These are phyloP conservation scores for Pichia nanzhaoensis DNA, from an alignment of 805 yeast genomes.

Conservation along the genomic window DNA sequence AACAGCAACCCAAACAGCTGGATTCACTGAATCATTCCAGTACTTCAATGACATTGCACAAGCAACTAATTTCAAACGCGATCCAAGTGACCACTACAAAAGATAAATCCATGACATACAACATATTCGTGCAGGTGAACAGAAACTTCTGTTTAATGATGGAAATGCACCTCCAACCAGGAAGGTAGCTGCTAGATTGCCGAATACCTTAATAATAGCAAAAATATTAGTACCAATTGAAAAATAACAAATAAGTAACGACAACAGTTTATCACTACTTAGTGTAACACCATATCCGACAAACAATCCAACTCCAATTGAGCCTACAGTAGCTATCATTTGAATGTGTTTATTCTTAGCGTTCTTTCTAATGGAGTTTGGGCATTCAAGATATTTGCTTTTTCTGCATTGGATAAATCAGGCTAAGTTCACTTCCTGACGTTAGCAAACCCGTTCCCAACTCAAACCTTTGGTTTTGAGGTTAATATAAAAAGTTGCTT, in stretches of 20 bases:
- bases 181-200: conserved; percentile 52
- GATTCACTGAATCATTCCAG: conserved; percentile 38
- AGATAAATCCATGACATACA: conserved; percentile 52
- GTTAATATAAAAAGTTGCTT: background rate
- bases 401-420: conserved; percentile 30
- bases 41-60: conserved; percentile 41
- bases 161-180: conserved; percentile 54
- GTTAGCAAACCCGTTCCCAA: conserved; percentile 2
- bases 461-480: background rate
- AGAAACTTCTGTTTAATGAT: conserved; percentile 46
- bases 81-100: conserved; percentile 41
- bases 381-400: conserved; percentile 35
- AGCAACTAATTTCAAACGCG: conserved; percentile 46
- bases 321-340: conserved; percentile 75
- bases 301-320: conserved; percentile 74
- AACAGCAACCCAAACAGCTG: conserved; percentile 47
- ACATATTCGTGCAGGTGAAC: conserved; percentile 51
- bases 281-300: conserved; percentile 61
- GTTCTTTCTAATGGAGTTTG: conserved; percentile 40
- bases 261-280: conserved; percentile 60
- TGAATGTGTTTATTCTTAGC: conserved; percentile 58
- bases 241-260: conserved; percentile 50
- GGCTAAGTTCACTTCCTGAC: too few relatives aligned
- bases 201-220: conserved; percentile 52
- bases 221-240: conserved; percentile 51